A percentile compares a stretch with the other conserved stretches of the same genome.
phyloP scores from a whole-genome alignment of 805 yeast genomes.

The Metschnikowia sp. region DNA sequence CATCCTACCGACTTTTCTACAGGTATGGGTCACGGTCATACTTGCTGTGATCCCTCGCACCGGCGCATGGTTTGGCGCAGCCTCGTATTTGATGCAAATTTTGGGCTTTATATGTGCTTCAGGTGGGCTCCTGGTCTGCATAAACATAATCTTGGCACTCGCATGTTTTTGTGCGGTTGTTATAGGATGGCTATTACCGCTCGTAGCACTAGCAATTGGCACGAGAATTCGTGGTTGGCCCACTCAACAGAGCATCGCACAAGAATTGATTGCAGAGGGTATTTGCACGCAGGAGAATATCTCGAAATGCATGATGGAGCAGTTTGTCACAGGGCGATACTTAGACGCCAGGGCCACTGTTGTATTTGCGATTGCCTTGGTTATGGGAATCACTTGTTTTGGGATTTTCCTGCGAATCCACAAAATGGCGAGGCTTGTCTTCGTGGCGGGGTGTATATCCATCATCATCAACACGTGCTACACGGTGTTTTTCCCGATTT shows the following conservation, averaged over 20 bases:
- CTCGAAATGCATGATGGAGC: slow-evolving; percentile 17
- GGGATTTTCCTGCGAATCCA: slow-evolving; percentile 21
- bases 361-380: slow-evolving; percentile 22
- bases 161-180: slow-evolving; percentile 16
- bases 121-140: slow-evolving; percentile 28
- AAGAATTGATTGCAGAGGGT: slow-evolving; percentile 23
- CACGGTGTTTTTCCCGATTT: slow-evolving; percentile 25
- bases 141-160: slow-evolving; percentile 17
- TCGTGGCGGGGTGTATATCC: slow-evolving; percentile 23
- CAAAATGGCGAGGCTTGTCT: slow-evolving; percentile 19
- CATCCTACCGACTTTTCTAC: slow-evolving; percentile 25
- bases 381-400: slow-evolving; percentile 21
- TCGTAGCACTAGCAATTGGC: slow-evolving; percentile 25
- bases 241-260: slow-evolving; percentile 17
- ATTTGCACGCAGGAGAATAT: slow-evolving; percentile 22
- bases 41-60: slow-evolving; percentile 23
- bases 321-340: slow-evolving; percentile 27
- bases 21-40: slow-evolving; percentile 26
- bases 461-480: slow-evolving; percentile 24
- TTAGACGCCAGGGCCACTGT: slow-evolving; percentile 23
- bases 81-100: slow-evolving; percentile 27
- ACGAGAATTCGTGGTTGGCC: slow-evolving; percentile 24
- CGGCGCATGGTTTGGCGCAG: slow-evolving; percentile 28
- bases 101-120: slow-evolving; percentile 24
- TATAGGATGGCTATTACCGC: slow-evolving; percentile 23